Conservation (phyloP, 257 asterid genomes). For the Rhazya stricta region DNA sequence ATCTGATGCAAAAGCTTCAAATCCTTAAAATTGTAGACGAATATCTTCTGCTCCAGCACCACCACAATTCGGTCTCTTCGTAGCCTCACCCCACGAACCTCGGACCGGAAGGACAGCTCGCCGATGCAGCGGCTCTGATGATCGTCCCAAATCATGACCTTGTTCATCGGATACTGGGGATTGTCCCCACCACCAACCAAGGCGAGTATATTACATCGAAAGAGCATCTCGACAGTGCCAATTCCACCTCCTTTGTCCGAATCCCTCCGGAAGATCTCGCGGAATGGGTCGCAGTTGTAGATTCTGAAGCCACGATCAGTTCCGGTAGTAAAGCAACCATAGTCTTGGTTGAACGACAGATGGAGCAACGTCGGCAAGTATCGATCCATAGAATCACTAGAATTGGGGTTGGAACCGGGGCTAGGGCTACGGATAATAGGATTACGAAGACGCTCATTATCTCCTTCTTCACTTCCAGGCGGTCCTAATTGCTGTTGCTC, state of each 20-base stretch:
- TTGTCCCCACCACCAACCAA: constrained; percentile 81
- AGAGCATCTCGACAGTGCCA: constrained; percentile 89
- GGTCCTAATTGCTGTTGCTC: constrained; percentile 8
- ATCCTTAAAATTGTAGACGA: constrained; percentile 77
- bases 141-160: constrained; percentile 98
- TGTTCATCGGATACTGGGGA: constrained; percentile 75
- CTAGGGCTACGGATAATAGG: not conserved
- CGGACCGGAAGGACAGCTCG: constrained; percentile 76
- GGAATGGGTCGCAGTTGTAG: constrained; percentile 83
- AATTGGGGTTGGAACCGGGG: not conserved
- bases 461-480: constrained; percentile 13
- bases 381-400: constrained; percentile 10
- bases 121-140: constrained; percentile 81
- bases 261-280: constrained; percentile 89
- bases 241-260: constrained; percentile 67
- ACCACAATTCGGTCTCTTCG: constrained; percentile 73
- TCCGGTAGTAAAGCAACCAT: constrained; percentile 78
- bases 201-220: constrained; percentile 80
- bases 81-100: constrained; percentile 71
- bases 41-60: constrained; percentile 78
- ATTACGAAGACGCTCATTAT: not conserved
- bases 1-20: constrained; percentile 85
- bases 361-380: constrained; percentile 49
- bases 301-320: constrained; percentile 82
- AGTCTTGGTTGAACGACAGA: constrained; percentile 86